Base-by-base conservation (phyloP, 345 rosid genomes). In the Sisymbrium irio region DNA sequence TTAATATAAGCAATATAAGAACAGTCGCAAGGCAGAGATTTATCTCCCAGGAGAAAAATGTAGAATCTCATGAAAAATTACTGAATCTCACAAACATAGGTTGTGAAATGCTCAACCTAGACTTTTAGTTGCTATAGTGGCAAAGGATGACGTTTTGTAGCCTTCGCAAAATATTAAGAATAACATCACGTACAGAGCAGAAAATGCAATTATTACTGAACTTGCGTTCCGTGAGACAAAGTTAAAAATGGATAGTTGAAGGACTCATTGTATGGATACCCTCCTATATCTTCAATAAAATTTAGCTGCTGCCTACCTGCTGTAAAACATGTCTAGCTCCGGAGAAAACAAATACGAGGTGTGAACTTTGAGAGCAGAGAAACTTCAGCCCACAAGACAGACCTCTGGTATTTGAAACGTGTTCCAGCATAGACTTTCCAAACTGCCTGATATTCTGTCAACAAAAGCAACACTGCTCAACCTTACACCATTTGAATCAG, bases 351-450 rank as follows among this genome's bases (percentile, higher is more conserved):
- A 86, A 85, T 33, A 74, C 76, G 66, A 90, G 72, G 73, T 95
- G 85, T 75, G 84, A 78, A 65, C 62, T 19, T 22, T 76, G 55
- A 39, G 97, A 95, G 80, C 85, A 87, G 78, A 92, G 93, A 85
- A 92, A 95, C 82, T 92, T 87, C 86, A 95, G 73, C 70, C 97
- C 90, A 80, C 78, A 69, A 75, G 88, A 74, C 71, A 92, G 97
- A 72, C 99, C 97, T 36, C 85, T 79, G 22, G 90, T 89, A 71
- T 81, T 81, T 70, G 99, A 91, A 79, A 95, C 88, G 66, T 87
- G 90, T 71, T 95, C 97, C 87, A 92, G 83, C 78, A 92, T 83
- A 75, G 83, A 79, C 83, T 95, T 95, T 30, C 91, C 92, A 80
- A 87, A 83, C 62, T 92, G 95, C 81, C 99, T 90, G 76, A 85